Percentiles rank a stretch among this genome's conserved stretches.
Evolutionary conservation across 441 rosid genomes (phyloP).

Genomic region (Gossypium trilobum): DNA sequence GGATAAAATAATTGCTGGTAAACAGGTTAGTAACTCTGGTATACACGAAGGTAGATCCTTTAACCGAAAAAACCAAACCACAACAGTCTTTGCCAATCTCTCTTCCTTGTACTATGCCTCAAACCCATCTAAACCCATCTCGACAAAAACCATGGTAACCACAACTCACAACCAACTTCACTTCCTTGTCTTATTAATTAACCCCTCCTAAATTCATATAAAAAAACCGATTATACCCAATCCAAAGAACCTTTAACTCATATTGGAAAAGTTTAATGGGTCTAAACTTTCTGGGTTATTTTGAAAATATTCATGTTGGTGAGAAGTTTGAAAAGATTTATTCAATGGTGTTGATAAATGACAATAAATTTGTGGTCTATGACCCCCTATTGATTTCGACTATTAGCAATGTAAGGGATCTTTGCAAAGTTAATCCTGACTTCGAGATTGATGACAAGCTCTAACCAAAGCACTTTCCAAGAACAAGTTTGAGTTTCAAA

Average conservation of each 20-base stretch:
- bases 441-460: too few species aligned
- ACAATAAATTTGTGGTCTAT: neutral
- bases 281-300: neutral
- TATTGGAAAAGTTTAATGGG: neutral
- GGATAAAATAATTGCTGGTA: neutral
- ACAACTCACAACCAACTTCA: neutral
- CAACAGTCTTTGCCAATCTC: neutral
- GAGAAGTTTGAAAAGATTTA: neutral
- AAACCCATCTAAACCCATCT: neutral
- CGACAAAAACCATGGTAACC: neutral
- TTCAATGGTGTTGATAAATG: neutral
- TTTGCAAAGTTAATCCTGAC: too few species aligned
- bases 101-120: neutral
- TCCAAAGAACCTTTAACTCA: neutral
- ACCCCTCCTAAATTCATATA: neutral
- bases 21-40: neutral
- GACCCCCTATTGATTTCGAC: neutral
- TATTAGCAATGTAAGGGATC: too few species aligned
- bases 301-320: neutral
- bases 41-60: neutral
- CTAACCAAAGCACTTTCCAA: too few species aligned
- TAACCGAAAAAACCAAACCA: neutral
- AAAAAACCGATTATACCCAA: neutral
- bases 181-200: neutral
- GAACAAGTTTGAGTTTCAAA: too few species aligned